Base-by-base conservation (phyloP, 805 yeast species). In the Schwanniomyces polymorphus region DNA sequence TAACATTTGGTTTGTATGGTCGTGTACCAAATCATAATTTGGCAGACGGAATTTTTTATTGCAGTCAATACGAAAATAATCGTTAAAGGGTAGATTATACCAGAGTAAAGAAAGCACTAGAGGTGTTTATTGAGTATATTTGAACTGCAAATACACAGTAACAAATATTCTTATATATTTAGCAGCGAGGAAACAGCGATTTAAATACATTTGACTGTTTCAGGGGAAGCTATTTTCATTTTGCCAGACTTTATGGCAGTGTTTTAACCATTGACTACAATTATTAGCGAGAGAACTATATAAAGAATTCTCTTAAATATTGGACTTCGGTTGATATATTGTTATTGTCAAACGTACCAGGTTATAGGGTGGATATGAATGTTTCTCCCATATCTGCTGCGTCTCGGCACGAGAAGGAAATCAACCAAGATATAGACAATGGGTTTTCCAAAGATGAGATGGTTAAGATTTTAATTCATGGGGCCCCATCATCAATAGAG, bases 401-500 rank as follows among this genome's bases (percentile, higher is more conserved):
- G 21, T 31, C 35, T 31, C 35, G 35, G 35, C 35, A 14, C 14
- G 35, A 31, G 35, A 31, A 31, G 21, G 21, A 31, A 31, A 16
- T 7, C 11, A 6, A 9, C 21, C 35, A 31, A 31, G 35, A 18
- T 14, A 31, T 31, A 31, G 35, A 31, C 17, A 18, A 43, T 44
- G 41, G 44, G 25, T 44, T 51, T 43, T 27, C 53, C 39, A 41
- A 53, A 27, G 57, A 57, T n/a, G 71, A 70, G 29, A 51, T 59
- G 27, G 53, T 69, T 6, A 54, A 58, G 9, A 46, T 70, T 5
- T 55, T 73, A 11, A 42, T 53, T 8, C 43, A 43, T 16, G 67
- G 68, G 7, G 46, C 44, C 7, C 77, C 78, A 0, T 43, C 52
- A 12, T 53, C 56, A n/a, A 56, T 64, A 27, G 60, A 57, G 17